Percentiles rank a stretch among this genome's conserved stretches.
Conservation (phyloP, 1,284 basidiomycete species). For the Phellopilus nigrolimitatus region DNA sequence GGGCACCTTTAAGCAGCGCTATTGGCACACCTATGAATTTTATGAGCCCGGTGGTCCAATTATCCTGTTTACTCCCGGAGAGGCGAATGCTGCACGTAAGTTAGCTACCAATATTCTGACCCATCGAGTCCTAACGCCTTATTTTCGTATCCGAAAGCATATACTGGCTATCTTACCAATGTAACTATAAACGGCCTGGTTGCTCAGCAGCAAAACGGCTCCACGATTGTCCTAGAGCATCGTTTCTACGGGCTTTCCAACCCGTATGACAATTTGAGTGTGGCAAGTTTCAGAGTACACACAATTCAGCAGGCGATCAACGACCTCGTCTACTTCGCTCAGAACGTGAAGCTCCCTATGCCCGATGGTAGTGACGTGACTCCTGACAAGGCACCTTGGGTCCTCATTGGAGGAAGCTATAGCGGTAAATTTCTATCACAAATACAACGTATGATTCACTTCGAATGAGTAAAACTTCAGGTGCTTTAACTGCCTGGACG, state of each 20-base stretch:
- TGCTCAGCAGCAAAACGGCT: slow-evolving; percentile 61
- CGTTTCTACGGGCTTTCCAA: slow-evolving; percentile 51
- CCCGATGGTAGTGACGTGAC: slow-evolving; percentile 54
- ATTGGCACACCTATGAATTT: slow-evolving; percentile 60
- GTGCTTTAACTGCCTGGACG: slow-evolving; percentile 63
- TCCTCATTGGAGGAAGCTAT: slow-evolving; percentile 69
- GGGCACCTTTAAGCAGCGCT: slow-evolving; percentile 77
- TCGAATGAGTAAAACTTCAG: slow-evolving; percentile 11
- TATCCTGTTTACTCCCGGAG: slow-evolving; percentile 51
- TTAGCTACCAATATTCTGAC: slow-evolving; percentile 2
- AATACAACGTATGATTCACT: background rate
- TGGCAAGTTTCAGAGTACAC: slow-evolving; percentile 50
- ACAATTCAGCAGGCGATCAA: slow-evolving; percentile 71
- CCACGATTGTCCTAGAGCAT: slow-evolving; percentile 56
- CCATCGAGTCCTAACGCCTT: slow-evolving; percentile 9
- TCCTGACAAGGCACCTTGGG: slow-evolving; percentile 60
- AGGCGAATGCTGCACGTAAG: slow-evolving; percentile 40
- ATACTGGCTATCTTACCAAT: slow-evolving; percentile 57
- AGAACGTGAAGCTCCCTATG: slow-evolving; percentile 62
- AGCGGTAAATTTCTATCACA: slow-evolving; percentile 34
- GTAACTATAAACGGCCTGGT: slow-evolving; percentile 59
- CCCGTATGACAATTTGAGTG: slow-evolving; percentile 58
- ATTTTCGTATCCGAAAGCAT: slow-evolving; percentile 34
- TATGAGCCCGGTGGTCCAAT: slow-evolving; percentile 64
- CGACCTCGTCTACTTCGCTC: slow-evolving; percentile 65